Evolutionary conservation across 495 filamentous ascomycete species (phyloP).

Genomic region (Xylaria flabelliformis): DNA sequence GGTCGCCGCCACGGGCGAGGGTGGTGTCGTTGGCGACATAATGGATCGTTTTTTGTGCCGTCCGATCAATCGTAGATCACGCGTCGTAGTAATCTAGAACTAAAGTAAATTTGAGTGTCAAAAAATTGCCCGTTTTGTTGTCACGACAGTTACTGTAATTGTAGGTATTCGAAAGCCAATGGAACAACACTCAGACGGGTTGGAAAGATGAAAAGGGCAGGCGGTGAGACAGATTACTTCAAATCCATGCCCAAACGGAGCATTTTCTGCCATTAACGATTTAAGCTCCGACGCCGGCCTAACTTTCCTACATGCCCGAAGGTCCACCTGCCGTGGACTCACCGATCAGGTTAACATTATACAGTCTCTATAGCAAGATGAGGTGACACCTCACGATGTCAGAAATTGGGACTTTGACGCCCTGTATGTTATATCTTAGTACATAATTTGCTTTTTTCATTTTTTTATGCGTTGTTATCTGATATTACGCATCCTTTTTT

Average conservation of each 20-base stretch:
- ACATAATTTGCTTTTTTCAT: conserved; percentile 2
- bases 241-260: neutral
- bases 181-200: neutral
- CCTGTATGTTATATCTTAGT: conserved; percentile 35
- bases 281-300: conserved; percentile 9
- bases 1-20: conserved; percentile 19
- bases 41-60: neutral
- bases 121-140: neutral
- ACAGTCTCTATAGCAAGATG: conserved; percentile 3
- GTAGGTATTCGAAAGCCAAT: neutral
- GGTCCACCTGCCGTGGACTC: conserved; percentile 5
- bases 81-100: neutral
- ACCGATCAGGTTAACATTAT: neutral
- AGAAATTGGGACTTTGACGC: conserved; percentile 32
- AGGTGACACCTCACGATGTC: conserved; percentile 31
- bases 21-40: conserved; percentile 32
- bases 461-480: conserved; percentile 6
- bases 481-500: neutral
- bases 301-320: neutral
- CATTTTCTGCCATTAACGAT: conserved; percentile 12
- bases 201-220: conserved; percentile 1
- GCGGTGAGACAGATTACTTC: conserved; percentile 8
- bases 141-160: neutral
- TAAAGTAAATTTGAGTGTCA: neutral
- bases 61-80: too few species aligned